These are phyloP conservation scores for Tricholoma matsutake DNA, from an alignment of 768 basidiomycete genomes.

Conservation along the genomic window DNA sequence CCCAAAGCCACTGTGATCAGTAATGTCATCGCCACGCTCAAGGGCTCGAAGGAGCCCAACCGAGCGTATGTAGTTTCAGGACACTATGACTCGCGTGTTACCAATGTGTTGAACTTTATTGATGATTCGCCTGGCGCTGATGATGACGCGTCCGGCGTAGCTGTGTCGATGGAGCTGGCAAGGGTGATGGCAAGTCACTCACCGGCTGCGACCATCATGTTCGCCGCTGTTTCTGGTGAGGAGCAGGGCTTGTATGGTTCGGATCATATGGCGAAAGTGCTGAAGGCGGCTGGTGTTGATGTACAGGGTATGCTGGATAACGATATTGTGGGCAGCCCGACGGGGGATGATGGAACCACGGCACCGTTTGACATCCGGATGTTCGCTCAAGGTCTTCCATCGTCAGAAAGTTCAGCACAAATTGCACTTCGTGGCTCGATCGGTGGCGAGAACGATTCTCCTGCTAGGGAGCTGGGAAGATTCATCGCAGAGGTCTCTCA, in stretches of 20 bases:
- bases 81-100: constrained; percentile 51
- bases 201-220: constrained; percentile 49
- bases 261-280: constrained; percentile 41
- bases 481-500: constrained; percentile 50
- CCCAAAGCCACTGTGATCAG: constrained; percentile 44
- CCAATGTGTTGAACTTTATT: constrained; percentile 34
- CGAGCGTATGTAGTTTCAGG: constrained; percentile 52
- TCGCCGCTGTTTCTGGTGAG: constrained; percentile 49
- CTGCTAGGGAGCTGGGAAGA: constrained; percentile 47
- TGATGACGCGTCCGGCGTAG: constrained; percentile 54
- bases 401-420: constrained; percentile 37
- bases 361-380: constrained; percentile 50
- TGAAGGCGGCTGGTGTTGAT: constrained; percentile 41
- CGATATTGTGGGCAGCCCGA: constrained; percentile 53
- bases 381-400: constrained; percentile 50
- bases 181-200: constrained; percentile 47
- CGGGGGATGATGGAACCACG: constrained; percentile 42
- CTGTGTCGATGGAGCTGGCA: constrained; percentile 52
- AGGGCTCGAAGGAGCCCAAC: constrained; percentile 45
- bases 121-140: constrained; percentile 51
- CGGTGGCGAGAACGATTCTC: constrained; percentile 55
- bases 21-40: constrained; percentile 49
- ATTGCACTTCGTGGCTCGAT: constrained; percentile 34
- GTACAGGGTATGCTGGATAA: constrained; percentile 59
- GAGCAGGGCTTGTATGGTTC: constrained; percentile 52